Evolutionary conservation across 1,284 basidiomycete species (phyloP), one percentile per base, ranked within the genome.

Genomic region (Psilocybe mexicana): DNA sequence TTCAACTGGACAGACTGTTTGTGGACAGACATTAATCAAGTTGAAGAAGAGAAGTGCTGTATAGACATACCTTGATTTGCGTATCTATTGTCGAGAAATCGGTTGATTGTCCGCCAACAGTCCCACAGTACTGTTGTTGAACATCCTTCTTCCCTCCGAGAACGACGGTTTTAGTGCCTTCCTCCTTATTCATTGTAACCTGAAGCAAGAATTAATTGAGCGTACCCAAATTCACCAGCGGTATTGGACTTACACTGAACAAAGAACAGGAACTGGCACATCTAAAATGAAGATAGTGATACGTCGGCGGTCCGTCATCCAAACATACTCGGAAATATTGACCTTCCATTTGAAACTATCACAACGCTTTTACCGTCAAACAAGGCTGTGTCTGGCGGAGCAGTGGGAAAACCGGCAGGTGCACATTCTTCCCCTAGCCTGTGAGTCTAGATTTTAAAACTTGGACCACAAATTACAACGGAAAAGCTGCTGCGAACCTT

Each of bases 111-210:
- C 84, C 84, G 12, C 84, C 84, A 48, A 86, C 84, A 43, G 78
- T 79, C 10, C 84, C 84, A 62, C 83, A 84, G 65, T 85, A 87
- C 64, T 85, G 78, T 65, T 86, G 84, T 35, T 68, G 66, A 1
- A 79, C 74, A 42, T 71, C 75, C 35, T 76, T 70, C 64, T 79
- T 78, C 43, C 84, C 84, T 25, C 83, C 84, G 46, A 84, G 67
- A 7, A 86, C 83, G 12, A 84, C 80, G 3, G 81, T 85, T 64
- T 77, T 82, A 36, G 79, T 73, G 35, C 81, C 81, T 68, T 86
- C 82, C 45, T 77, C 69, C 68, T 85, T 85, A 6, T 77, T 70
- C 84, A 87, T 84, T n/a, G 83, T 81, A 57, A 86, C 77, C 81
- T 84, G 64, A 50, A 23, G 26, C n/a, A 35, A 18, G 23, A 40